These are phyloP conservation scores for Heracleum sosnowskyi DNA, from an alignment of 129 eudicot genomes.

Conservation along the genomic window DNA sequence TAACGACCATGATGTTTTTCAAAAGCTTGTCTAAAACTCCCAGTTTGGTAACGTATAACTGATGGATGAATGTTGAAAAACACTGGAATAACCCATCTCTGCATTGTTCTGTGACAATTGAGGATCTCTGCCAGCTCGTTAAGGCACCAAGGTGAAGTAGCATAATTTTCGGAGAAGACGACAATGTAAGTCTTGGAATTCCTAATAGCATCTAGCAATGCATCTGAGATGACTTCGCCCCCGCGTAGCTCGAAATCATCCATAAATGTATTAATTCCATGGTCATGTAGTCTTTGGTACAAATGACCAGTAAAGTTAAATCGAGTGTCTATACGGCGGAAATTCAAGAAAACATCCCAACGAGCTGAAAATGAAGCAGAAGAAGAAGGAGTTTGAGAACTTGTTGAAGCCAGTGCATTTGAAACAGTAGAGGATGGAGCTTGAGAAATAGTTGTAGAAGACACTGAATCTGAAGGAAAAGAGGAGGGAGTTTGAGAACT, in stretches of 20 bases:
- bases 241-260: background rate
- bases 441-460: too few species aligned
- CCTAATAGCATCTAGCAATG: background rate
- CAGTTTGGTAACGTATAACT: background rate
- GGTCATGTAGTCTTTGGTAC: background rate
- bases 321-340: background rate
- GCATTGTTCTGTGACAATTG: background rate
- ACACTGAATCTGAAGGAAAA: too few species aligned
- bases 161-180: conserved; percentile 17
- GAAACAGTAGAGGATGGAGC: background rate
- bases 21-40: conserved; percentile 12
- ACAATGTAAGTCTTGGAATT: background rate
- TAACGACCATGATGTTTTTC: background rate
- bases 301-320: background rate
- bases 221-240: background rate
- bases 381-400: background rate
- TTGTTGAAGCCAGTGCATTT: too few species aligned
- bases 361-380: background rate
- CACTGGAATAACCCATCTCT: background rate
- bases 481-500: background rate
- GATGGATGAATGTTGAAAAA: conserved; percentile 6
- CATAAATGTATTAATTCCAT: background rate
- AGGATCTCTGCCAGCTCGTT: conserved; percentile 11
- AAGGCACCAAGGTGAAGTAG: conserved; percentile 18
- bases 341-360: background rate